phyloP scores from a whole-genome alignment of 257 asterid species.

The Leonotis leonurus region DNA sequence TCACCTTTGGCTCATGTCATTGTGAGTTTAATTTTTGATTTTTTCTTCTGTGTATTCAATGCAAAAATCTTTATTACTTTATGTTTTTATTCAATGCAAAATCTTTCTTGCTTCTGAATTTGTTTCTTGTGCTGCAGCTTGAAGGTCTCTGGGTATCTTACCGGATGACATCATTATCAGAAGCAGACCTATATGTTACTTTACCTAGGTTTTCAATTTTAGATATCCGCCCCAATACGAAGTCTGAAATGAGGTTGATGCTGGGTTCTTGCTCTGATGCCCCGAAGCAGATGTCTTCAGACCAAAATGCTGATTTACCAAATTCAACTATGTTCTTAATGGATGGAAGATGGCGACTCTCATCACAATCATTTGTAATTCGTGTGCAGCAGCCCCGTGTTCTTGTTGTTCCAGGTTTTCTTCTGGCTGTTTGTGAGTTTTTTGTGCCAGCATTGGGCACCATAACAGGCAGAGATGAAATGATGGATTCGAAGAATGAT shows the following conservation, averaged over 20 bases:
- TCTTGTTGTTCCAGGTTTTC: conserved; percentile 91
- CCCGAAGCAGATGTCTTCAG: conserved; percentile 60
- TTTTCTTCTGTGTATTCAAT: background rate
- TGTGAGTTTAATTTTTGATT: conserved; percentile 50
- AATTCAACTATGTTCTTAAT: conserved; percentile 91
- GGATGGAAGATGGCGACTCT: conserved; percentile 95
- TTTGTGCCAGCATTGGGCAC: conserved; percentile 94
- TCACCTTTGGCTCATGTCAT: conserved; percentile 86
- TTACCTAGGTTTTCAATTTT: conserved; percentile 80
- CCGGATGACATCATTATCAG: conserved; percentile 94
- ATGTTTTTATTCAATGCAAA: background rate
- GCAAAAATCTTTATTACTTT: too few relatives aligned
- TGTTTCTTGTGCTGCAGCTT: conserved; percentile 48
- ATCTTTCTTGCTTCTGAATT: conserved; percentile 10
- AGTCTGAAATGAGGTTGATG: conserved; percentile 97
- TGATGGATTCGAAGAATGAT: conserved; percentile 89
- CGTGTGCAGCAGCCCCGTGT: conserved; percentile 96
- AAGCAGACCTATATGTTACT: conserved; percentile 83
- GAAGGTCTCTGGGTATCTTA: conserved; percentile 98
- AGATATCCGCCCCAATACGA: conserved; percentile 87
- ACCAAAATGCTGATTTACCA: conserved; percentile 42
- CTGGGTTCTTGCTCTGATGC: conserved; percentile 89
- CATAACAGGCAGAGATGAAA: conserved; percentile 93
- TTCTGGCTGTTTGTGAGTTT: conserved; percentile 85
- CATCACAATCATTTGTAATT: conserved; percentile 85